Conservation (phyloP, 257 asterid genomes). For the Thymus quinquecostatus region DNA sequence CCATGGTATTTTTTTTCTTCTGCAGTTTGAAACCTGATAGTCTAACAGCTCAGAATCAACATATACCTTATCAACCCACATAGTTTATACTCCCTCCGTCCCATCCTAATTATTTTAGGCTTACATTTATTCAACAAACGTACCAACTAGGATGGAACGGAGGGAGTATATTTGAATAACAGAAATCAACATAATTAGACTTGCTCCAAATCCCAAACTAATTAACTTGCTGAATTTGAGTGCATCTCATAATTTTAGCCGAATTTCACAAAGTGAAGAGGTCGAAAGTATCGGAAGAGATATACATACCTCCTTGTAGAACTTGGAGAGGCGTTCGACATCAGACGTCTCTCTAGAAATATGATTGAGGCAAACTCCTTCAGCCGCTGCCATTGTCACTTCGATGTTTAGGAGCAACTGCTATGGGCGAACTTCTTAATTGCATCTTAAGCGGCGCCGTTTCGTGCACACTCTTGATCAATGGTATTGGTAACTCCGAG, state of each 20-base stretch:
- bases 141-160: too few species aligned
- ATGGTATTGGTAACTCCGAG: neutral
- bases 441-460: neutral
- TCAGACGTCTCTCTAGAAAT: conserved; percentile 78
- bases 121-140: too few species aligned
- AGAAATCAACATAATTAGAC: neutral
- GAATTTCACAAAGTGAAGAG: neutral
- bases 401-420: neutral
- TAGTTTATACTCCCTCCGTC: too few species aligned
- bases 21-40: neutral
- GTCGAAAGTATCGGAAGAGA: neutral
- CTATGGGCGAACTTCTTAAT: neutral
- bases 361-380: conserved; percentile 78
- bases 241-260: neutral
- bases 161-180: neutral
- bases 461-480: neutral
- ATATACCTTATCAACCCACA: neutral
- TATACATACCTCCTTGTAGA: conserved; percentile 65
- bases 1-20: neutral
- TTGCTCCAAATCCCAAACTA: neutral
- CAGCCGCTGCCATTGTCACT: conserved; percentile 38
- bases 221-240: neutral
- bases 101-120: too few species aligned
- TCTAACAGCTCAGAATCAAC: neutral
- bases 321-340: conserved; percentile 71